phyloP scores from a whole-genome alignment of 768 basidiomycete genomes.

The Boletus rufocinnamomeus region DNA sequence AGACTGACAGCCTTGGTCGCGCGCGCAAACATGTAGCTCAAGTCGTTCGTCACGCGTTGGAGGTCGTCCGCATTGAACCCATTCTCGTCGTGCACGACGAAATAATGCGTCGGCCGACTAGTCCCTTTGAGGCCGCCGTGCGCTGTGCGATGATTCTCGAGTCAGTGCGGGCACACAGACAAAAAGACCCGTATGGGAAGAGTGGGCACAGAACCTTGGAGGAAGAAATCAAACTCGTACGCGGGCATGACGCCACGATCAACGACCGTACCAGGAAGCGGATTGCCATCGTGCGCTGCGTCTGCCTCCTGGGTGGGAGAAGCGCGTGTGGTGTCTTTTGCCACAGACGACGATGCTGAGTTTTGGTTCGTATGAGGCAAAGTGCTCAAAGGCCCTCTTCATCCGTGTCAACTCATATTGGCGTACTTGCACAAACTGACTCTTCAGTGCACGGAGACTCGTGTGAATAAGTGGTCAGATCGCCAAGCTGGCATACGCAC shows the following conservation, averaged over 20 bases:
- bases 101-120: constrained; percentile 55
- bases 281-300: constrained; percentile 49
- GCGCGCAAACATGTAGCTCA: constrained; percentile 59
- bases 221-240: constrained; percentile 57
- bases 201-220: constrained; percentile 40
- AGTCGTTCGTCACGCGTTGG: constrained; percentile 50
- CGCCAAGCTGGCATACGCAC: constrained; percentile 37
- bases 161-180: background rate
- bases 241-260: constrained; percentile 55
- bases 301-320: constrained; percentile 43
- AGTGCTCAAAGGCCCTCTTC: constrained; percentile 41
- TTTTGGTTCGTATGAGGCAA: constrained; percentile 46
- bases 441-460: constrained; percentile 26
- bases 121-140: constrained; percentile 48
- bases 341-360: constrained; percentile 57
- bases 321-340: constrained; percentile 58
- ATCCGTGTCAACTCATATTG: constrained; percentile 44
- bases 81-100: constrained; percentile 56
- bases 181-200: background rate
- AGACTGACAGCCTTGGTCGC: constrained; percentile 50
- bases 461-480: background rate
- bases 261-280: constrained; percentile 55
- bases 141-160: constrained; percentile 19
- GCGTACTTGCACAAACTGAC: constrained; percentile 50
- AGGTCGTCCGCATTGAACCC: constrained; percentile 49